Percentiles rank a stretch among this genome's conserved stretches.
Conservation (phyloP, 306 rosid species). For the Hylodesmum podocarpum region DNA sequence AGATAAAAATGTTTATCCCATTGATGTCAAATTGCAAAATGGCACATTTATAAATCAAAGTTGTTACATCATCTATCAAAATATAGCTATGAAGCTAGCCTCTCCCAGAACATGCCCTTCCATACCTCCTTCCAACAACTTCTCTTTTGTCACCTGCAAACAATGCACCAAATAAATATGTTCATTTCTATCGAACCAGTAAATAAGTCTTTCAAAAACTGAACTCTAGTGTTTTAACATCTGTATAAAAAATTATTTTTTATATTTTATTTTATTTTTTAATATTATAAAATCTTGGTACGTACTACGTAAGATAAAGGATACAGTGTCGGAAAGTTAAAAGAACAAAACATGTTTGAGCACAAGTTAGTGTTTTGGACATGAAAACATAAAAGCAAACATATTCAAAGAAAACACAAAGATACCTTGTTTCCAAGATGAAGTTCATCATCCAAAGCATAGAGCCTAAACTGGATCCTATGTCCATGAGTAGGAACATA, state of each 20-base stretch:
- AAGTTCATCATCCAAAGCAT: constrained; percentile 66
- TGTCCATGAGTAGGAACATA: constrained; percentile 64
- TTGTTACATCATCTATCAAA: constrained; percentile 24
- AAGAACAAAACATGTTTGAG: no score
- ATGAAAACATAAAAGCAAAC: background rate
- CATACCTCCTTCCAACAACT: constrained; percentile 54
- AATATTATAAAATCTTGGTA: no score
- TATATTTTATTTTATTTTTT: no score
- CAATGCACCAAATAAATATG: background rate
- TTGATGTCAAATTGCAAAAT: constrained; percentile 7
- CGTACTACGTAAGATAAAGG: no score
- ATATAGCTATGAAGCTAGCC: constrained; percentile 50
- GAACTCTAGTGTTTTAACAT: no score
- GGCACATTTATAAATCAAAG: background rate
- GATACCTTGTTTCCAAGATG: constrained; percentile 70
- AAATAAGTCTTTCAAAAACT: no score
- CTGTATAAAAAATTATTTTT: no score
- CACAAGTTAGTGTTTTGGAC: no score
- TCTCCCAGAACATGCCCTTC: constrained; percentile 77
- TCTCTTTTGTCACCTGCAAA: constrained; percentile 72
- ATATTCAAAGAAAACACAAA: background rate
- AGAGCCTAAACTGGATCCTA: constrained; percentile 68
- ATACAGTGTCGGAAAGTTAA: no score
- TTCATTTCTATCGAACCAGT: no score
- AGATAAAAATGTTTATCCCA: background rate